Percentiles rank a stretch among this genome's conserved stretches.
Conservation (phyloP, 2,329 filamentous ascomycete species). For the Botrytis byssoidea region DNA sequence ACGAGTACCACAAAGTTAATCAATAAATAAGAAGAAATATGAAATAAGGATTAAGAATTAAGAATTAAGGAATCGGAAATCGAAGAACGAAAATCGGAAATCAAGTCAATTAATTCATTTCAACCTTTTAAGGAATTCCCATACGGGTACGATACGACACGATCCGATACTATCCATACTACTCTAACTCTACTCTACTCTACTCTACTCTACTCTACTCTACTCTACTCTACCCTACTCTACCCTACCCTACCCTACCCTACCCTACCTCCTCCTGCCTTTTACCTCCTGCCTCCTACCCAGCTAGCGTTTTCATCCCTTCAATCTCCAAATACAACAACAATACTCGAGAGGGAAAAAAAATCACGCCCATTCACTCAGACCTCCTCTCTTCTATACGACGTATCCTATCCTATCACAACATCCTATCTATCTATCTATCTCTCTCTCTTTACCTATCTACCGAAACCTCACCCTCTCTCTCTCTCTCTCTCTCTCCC, state of each 20-base stretch:
- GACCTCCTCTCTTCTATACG: not conserved
- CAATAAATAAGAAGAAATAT: not conserved
- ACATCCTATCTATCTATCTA: not conserved
- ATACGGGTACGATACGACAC: not conserved
- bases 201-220: not conserved
- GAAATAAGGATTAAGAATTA: not conserved
- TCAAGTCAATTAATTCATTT: not conserved
- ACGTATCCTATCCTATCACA: not conserved
- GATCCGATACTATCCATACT: not conserved
- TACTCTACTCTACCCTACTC: not conserved
- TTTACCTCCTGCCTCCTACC: not conserved
- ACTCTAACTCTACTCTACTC: not conserved
- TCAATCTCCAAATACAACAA: not conserved
- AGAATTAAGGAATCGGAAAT: no score
- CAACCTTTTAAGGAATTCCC: not conserved
- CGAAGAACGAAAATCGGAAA: no score
- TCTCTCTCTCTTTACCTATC: not conserved
- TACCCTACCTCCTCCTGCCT: not conserved
- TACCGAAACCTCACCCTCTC: not conserved
- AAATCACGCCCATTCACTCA: not conserved
- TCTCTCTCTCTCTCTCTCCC: not conserved
- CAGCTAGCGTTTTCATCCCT: not conserved
- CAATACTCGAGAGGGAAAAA: not conserved
- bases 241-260: not conserved
- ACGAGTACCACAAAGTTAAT: not conserved